A percentile compares a stretch with the other conserved stretches of the same genome.
Evolutionary conservation across 176 grass and related monocot species (phyloP).

Genomic region (Chloris gayana): DNA sequence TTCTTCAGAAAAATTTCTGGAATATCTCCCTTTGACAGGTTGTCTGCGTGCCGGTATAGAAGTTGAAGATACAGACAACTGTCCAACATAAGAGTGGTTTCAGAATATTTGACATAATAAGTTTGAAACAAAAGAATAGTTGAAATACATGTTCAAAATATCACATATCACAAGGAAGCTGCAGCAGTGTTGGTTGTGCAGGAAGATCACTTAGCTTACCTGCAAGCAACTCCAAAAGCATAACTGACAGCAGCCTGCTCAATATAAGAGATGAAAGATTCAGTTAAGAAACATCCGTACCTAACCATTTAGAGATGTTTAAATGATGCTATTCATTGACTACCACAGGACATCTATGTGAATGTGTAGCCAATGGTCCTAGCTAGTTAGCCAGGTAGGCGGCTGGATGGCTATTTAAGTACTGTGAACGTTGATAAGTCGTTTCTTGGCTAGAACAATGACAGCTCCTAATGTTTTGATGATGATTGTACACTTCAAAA

Average conservation of each 20-base stretch:
- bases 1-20: slow-evolving; percentile 80
- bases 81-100: slow-evolving; percentile 42
- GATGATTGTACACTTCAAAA: slow-evolving; percentile 12
- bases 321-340: slow-evolving; percentile 1
- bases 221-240: slow-evolving; percentile 84
- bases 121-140: background rate
- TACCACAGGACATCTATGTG: background rate
- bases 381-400: background rate
- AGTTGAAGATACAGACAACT: slow-evolving; percentile 99
- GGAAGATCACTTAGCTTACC: slow-evolving; percentile 56
- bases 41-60: slow-evolving; percentile 69
- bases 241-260: slow-evolving; percentile 85
- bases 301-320: background rate
- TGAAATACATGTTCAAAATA: slow-evolving; percentile 15
- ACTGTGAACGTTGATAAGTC: background rate
- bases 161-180: background rate
- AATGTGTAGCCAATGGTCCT: slow-evolving; percentile 2
- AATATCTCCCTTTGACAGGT: slow-evolving; percentile 75
- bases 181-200: slow-evolving; percentile 4
- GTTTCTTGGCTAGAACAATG: background rate
- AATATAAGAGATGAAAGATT: slow-evolving; percentile 44
- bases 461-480: background rate
- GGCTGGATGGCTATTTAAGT: background rate
- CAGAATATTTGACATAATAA: slow-evolving; percentile 26
- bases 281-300: slow-evolving; percentile 13